Evolutionary conservation across 345 rosid genomes (phyloP), one percentile per base, ranked within the genome.

Genomic region (Pistacia integerrima): DNA sequence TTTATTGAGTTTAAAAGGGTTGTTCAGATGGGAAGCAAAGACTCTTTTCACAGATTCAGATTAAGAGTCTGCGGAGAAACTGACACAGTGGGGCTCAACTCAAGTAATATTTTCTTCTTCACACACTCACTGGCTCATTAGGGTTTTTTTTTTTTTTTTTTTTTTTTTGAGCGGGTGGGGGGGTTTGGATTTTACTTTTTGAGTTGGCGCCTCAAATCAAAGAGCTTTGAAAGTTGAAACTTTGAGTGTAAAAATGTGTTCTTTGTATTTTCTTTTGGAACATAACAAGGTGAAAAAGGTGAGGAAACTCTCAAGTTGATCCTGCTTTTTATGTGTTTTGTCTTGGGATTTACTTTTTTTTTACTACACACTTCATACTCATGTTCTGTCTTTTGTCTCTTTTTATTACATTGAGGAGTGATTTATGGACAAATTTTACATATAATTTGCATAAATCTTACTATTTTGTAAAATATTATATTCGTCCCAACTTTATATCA

Each of bases 181-280:
- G 25, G 25, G 25, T 25, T 30, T 1, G 33, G 33, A 30, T 30
- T 18, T 41, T 2, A 4, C 1, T 44, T 67, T 67, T 4, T 22
- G 28, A 33, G 74, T 81, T 84, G 80, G 86, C 84, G 82, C 86
- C 78, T 76, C 80, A 75, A 68, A 49, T 51, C 60, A 69, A 78
- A 78, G 58, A 0, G 55, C 62, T 83, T 41, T 63, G 73, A 69
- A 82, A 49, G 70, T 56, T 25, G 57, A 78, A 67, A 72, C 49
- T 35, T 55, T 17, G 30, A 8, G 10, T 20, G 3, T n/a, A 1
- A 2, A 54, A 54, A 56, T 28, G 59, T 51, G 25, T 9, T 8
- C 9, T 38, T 18, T 46, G 69, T 5, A 18, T 36, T 36, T 64
- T 64, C 68, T 38, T 38, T 4, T 38, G 46, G 69, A 64, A 36